Evolutionary conservation across 225 moss, liverwort and hornwort genomes (phyloP).

Genomic region (Takakia lepidozioides): DNA sequence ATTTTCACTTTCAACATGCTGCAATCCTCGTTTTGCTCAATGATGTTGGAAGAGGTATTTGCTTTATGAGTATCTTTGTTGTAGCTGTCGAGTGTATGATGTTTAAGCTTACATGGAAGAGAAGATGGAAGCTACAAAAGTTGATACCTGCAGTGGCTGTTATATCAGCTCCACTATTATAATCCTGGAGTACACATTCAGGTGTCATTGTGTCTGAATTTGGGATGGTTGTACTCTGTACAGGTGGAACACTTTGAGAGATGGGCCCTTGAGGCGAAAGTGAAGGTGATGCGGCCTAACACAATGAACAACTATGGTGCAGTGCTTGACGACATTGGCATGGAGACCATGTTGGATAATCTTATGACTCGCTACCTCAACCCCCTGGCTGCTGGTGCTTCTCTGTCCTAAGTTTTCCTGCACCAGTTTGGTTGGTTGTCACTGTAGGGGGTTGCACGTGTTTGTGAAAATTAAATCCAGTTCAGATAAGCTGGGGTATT

Average conservation of each 20-base stretch:
- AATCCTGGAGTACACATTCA: neutral
- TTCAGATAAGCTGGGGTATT: too few relatives aligned
- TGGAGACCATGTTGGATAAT: conserved; percentile 95
- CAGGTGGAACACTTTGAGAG: conserved; percentile 98
- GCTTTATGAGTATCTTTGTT: neutral
- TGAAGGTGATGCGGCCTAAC: conserved; percentile 99
- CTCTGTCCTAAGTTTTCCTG: conserved; percentile 1
- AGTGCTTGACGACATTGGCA: conserved; percentile 97
- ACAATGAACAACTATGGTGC: conserved; percentile 99
- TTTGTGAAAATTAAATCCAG: too few relatives aligned
- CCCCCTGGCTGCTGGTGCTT: conserved; percentile 80
- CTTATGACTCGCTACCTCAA: conserved; percentile 90
- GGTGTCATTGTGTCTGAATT: neutral
- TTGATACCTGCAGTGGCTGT: neutral
- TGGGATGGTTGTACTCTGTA: conserved; percentile 6
- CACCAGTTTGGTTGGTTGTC: neutral
- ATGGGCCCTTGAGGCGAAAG: conserved; percentile 92
- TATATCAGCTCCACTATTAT: neutral
- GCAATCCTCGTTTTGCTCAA: conserved; percentile 82
- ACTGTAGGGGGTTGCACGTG: too few relatives aligned
- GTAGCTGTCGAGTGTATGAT: neutral
- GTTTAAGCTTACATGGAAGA: neutral
- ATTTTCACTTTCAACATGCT: conserved; percentile 98
- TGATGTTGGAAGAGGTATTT: conserved; percentile 91
- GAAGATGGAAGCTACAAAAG: neutral